Percentiles rank a stretch among this genome's conserved stretches.
Evolutionary conservation across 164 flowering plant species (phyloP).

Genomic region (Brasenia schreberi): DNA sequence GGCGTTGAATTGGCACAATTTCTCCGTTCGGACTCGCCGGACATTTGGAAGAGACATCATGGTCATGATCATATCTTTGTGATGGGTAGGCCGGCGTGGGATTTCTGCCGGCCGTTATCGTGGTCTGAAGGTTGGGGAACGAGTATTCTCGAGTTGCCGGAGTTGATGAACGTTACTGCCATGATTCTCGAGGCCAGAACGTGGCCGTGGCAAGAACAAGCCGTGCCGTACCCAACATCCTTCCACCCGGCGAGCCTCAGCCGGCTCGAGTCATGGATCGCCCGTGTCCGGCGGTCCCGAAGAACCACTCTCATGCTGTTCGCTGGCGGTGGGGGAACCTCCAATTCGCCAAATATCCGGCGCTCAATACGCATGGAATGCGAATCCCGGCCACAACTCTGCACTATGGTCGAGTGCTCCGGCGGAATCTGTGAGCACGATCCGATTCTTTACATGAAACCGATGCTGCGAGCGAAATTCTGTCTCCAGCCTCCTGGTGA

Average conservation of each 20-base stretch:
- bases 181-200: constrained; percentile 51
- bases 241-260: constrained; percentile 62
- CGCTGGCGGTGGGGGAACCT: constrained; percentile 83
- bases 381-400: constrained; percentile 17
- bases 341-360: constrained; percentile 51
- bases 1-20: constrained; percentile 43
- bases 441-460: constrained; percentile 68
- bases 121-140: constrained; percentile 82
- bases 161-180: constrained; percentile 70
- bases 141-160: constrained; percentile 63
- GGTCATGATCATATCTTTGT: constrained; percentile 83
- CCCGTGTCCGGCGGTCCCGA: constrained; percentile 35
- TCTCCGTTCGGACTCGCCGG: constrained; percentile 25
- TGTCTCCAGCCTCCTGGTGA: constrained; percentile 98
- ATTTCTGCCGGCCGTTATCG: constrained; percentile 52
- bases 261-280: constrained; percentile 46
- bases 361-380: constrained; percentile 72
- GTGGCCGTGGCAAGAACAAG: constrained; percentile 94
- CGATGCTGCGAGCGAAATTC: constrained; percentile 75
- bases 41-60: constrained; percentile 32
- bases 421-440: constrained; percentile 83
- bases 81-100: constrained; percentile 90
- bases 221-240: constrained; percentile 80
- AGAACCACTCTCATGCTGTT: constrained; percentile 54
- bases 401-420: constrained; percentile 69